Evolutionary conservation across 345 rosid genomes (phyloP).

Genomic region (Heritiera littoralis): DNA sequence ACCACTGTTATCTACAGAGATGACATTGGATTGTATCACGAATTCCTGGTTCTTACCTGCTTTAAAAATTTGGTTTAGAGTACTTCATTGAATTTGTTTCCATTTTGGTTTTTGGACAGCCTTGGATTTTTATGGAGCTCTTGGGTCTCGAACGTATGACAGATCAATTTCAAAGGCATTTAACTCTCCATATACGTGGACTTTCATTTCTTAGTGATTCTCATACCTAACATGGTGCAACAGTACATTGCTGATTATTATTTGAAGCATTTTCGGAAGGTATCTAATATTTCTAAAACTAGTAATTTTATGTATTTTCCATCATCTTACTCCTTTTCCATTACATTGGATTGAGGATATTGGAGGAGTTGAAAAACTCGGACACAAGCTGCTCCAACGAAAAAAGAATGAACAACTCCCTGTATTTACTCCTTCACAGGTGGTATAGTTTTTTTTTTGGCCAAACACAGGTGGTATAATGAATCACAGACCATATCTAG

Average conservation of each 20-base stretch:
- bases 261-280: neutral
- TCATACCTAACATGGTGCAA: neutral
- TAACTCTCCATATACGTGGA: neutral
- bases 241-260: conserved; percentile 1
- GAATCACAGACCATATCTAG: neutral
- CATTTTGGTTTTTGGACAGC: conserved; percentile 44
- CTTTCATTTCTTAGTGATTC: neutral
- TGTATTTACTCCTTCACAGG: conserved; percentile 77
- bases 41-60: neutral
- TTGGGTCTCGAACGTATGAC: conserved; percentile 91
- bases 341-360: conserved; percentile 79
- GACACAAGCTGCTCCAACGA: conserved; percentile 56
- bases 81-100: conserved; percentile 6
- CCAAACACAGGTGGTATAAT: conserved; percentile 12
- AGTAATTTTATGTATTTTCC: too few species aligned
- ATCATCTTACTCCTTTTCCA: conserved; percentile 16
- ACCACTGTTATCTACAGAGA: neutral
- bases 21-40: neutral
- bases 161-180: conserved; percentile 76
- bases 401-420: conserved; percentile 61
- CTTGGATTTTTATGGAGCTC: conserved; percentile 93
- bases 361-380: conserved; percentile 77
- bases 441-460: too few species aligned
- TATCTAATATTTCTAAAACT: neutral
- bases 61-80: neutral